Conservation (phyloP, 345 rosid species). For the Theobroma cacao region DNA sequence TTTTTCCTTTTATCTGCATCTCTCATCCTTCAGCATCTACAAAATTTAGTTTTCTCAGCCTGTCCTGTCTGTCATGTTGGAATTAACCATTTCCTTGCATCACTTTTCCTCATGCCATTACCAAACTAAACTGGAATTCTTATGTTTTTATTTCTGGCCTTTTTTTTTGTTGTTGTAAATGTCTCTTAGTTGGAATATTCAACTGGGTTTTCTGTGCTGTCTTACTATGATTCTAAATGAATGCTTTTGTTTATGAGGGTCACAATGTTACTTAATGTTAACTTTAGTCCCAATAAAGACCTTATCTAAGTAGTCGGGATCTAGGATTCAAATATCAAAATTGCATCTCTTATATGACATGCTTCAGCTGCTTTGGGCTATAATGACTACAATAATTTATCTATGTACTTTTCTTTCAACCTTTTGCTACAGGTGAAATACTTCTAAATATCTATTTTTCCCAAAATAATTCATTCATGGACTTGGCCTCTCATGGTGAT, state of each 20-base stretch:
- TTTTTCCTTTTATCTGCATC: neutral
- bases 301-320: neutral
- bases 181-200: neutral
- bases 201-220: neutral
- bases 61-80: neutral
- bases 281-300: neutral
- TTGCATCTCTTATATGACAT: neutral
- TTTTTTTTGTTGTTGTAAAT: too few relatives aligned
- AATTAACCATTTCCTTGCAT: neutral
- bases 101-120: neutral
- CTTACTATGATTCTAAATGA: neutral
- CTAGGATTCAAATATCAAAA: neutral
- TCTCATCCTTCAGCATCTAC: neutral
- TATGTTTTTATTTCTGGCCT: too few relatives aligned
- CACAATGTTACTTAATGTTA: neutral
- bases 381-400: neutral
- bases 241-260: neutral
- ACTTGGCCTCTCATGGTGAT: constrained; percentile 33
- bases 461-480: constrained; percentile 44
- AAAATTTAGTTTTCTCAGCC: neutral
- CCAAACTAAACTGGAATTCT: neutral
- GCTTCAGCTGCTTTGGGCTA: constrained; percentile 3
- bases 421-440: constrained; percentile 68
- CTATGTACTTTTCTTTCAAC: constrained; percentile 2
- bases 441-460: constrained; percentile 66